Conservation (phyloP, 768 basidiomycete species). For the Chalciporus chontae region DNA sequence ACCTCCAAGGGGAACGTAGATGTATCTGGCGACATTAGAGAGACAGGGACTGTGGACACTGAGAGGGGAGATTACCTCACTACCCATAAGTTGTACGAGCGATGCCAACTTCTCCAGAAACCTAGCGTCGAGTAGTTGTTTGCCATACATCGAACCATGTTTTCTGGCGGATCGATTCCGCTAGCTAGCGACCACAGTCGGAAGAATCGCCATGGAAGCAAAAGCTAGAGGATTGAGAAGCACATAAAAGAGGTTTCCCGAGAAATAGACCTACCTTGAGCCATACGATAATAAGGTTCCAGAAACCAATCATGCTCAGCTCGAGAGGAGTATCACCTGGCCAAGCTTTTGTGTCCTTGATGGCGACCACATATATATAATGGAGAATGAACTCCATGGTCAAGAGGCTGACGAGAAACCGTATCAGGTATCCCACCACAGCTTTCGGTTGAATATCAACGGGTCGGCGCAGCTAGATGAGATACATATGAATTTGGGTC, state of each 20-base stretch:
- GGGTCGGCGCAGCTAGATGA: slow-evolving; percentile 58
- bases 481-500: not conserved
- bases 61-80: slow-evolving; percentile 53
- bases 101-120: slow-evolving; percentile 97
- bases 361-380: slow-evolving; percentile 95
- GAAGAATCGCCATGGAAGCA: slow-evolving; percentile 97
- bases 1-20: slow-evolving; percentile 92
- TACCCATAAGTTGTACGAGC: slow-evolving; percentile 95
- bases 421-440: slow-evolving; percentile 55
- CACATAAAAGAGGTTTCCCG: not conserved
- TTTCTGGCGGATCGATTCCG: slow-evolving; percentile 92
- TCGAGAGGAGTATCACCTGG: slow-evolving; percentile 70
- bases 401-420: slow-evolving; percentile 68
- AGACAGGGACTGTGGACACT: not conserved
- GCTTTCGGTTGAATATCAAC: slow-evolving; percentile 37
- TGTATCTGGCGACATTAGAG: slow-evolving; percentile 56
- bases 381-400: slow-evolving; percentile 92
- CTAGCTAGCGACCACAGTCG: slow-evolving; percentile 88
- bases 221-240: slow-evolving; percentile 48
- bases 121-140: slow-evolving; percentile 93
- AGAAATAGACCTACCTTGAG: slow-evolving; percentile 63
- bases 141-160: slow-evolving; percentile 98
- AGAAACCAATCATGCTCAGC: slow-evolving; percentile 91
- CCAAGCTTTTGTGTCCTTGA: slow-evolving; percentile 89
- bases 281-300: slow-evolving; percentile 97